These are phyloP conservation scores for Pseudogymnoascus sp. DNA, from an alignment of 2,329 filamentous ascomycete genomes.

Conservation along the genomic window DNA sequence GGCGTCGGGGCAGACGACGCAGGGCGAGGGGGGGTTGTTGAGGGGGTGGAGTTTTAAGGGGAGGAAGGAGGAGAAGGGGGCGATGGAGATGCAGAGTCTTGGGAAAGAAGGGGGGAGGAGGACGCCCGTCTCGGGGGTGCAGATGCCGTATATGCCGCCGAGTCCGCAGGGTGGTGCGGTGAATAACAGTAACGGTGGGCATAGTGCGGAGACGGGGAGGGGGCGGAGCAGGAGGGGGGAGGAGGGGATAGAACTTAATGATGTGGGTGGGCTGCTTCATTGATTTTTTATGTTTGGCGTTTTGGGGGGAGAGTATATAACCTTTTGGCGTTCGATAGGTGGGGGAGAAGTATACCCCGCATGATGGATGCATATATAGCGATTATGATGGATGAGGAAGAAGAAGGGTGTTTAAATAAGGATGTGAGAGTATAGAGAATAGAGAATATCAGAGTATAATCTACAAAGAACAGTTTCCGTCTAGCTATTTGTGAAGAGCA, in stretches of 20 bases:
- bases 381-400: neutral
- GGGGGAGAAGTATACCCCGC: neutral
- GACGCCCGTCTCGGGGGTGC: neutral
- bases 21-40: neutral
- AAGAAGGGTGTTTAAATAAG: neutral
- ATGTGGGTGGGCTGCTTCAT: neutral
- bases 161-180: neutral
- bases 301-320: neutral
- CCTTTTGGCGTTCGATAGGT: neutral
- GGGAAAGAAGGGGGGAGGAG: neutral
- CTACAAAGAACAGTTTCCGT: neutral
- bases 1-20: neutral
- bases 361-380: conserved; percentile 1
- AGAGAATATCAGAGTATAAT: neutral
- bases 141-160: neutral
- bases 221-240: neutral
- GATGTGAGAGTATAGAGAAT: neutral
- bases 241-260: conserved; percentile 3
- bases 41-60: neutral
- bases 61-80: neutral
- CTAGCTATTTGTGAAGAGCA: no score
- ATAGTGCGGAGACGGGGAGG: neutral
- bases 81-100: conserved; percentile 2
- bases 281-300: neutral
- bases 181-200: neutral